A percentile compares a stretch with the other conserved stretches of the same genome.
Conservation (phyloP, 2,329 filamentous ascomycete genomes). For the Aspergillus candidus region DNA sequence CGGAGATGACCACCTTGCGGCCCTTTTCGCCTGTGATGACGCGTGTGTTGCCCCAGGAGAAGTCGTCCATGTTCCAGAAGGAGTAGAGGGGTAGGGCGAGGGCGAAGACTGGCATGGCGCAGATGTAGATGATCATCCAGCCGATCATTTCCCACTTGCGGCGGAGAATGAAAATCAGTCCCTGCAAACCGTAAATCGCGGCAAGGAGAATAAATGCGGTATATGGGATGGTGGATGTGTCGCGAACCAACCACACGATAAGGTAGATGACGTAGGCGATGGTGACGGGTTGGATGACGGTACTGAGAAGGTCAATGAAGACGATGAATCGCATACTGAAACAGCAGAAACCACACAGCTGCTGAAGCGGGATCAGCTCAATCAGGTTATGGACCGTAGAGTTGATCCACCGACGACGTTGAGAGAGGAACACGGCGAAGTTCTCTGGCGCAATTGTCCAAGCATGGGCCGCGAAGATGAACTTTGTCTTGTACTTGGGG, state of each 20-base stretch:
- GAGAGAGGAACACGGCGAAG: constrained; percentile 90
- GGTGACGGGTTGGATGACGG: constrained; percentile 84
- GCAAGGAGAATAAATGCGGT: constrained; percentile 86
- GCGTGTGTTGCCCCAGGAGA: constrained; percentile 98
- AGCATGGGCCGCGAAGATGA: constrained; percentile 82
- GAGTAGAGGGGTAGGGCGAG: constrained; percentile 85
- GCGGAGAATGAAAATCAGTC: constrained; percentile 90
- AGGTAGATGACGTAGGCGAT: constrained; percentile 86
- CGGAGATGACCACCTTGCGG: constrained; percentile 84
- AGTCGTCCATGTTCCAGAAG: constrained; percentile 99
- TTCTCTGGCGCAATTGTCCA: constrained; percentile 97
- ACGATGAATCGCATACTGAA: constrained; percentile 99
- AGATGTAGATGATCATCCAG: constrained; percentile 95
- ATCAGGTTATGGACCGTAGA: constrained; percentile 97
- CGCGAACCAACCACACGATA: constrained; percentile 63
- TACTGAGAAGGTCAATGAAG: constrained; percentile 87
- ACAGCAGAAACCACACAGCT: constrained; percentile 98
- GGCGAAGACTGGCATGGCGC: constrained; percentile 86
- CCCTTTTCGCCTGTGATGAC: constrained; percentile 91
- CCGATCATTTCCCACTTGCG: constrained; percentile 99
- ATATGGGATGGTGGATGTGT: constrained; percentile 63
- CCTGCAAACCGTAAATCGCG: constrained; percentile 95
- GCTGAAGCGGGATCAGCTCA: constrained; percentile 85
- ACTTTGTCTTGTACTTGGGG: constrained; percentile 96
- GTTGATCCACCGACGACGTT: constrained; percentile 99